phyloP scores from a whole-genome alignment of 139 green algal genomes.

The Gonium pectorale region DNA sequence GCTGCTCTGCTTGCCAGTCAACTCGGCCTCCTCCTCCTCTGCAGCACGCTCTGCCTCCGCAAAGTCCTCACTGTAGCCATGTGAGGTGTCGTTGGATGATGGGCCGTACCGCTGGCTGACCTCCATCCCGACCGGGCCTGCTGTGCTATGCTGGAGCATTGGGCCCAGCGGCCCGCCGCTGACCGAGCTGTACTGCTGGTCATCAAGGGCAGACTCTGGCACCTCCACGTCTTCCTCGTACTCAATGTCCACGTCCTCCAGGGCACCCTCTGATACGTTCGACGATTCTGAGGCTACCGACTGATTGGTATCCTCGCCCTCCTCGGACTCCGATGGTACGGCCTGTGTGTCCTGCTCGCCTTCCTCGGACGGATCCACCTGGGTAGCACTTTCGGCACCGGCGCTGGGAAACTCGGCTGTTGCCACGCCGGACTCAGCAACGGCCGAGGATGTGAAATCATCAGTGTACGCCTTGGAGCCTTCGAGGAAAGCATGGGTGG shows the following conservation, averaged over 20 bases:
- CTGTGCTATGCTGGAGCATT: background rate
- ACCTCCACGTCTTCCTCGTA: background rate
- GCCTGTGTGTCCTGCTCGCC: no score
- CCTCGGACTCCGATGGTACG: no score
- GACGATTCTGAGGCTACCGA: no score
- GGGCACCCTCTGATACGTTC: no score
- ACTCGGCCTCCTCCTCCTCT: background rate
- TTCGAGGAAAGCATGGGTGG: no score
- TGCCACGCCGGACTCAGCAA: no score
- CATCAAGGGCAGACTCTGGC: background rate
- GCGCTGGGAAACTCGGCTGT: no score
- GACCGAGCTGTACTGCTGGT: background rate
- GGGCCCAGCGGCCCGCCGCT: slow-evolving; percentile 10
- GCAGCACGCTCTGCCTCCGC: background rate
- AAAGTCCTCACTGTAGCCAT: slow-evolving; percentile 28
- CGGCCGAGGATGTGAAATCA: no score
- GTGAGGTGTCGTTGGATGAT: background rate
- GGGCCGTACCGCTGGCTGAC: slow-evolving; percentile 41
- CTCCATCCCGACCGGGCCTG: background rate
- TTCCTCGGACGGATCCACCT: no score
- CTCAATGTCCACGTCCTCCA: background rate
- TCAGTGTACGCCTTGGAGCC: no score
- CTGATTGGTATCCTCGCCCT: no score
- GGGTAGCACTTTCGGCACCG: no score
- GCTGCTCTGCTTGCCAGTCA: background rate